Percentiles rank a stretch among this genome's conserved stretches.
Conservation (phyloP, 495 filamentous ascomycete species). For the Pyronema domesticum region DNA sequence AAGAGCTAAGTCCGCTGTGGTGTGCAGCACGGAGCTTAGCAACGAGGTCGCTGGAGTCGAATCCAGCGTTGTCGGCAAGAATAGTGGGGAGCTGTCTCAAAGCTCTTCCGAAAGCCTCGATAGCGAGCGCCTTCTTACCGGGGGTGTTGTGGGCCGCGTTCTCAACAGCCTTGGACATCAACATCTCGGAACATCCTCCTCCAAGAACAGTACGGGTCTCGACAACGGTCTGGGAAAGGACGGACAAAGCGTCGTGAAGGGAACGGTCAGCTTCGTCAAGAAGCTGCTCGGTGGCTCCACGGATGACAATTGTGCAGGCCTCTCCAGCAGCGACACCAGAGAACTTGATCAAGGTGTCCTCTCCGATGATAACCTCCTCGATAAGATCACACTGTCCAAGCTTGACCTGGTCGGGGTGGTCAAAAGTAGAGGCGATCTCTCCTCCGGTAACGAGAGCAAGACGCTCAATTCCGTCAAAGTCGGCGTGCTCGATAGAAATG, state of each 20-base stretch:
- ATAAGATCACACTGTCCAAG: conserved; percentile 89
- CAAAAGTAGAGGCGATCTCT: conserved; percentile 94
- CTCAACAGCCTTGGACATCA: conserved; percentile 96
- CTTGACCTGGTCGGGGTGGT: conserved; percentile 92
- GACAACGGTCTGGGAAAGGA: conserved; percentile 89
- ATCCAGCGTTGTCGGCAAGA: conserved; percentile 88
- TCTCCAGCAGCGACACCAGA: conserved; percentile 86
- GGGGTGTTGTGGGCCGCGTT: conserved; percentile 82
- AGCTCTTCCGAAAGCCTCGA: conserved; percentile 73
- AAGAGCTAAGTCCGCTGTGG: conserved; percentile 81
- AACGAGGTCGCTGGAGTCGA: conserved; percentile 86
- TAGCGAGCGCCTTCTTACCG: conserved; percentile 89
- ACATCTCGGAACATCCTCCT: conserved; percentile 93
- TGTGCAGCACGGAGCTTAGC: conserved; percentile 80
- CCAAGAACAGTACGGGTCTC: conserved; percentile 89
- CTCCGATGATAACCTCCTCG: conserved; percentile 94
- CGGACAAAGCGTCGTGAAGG: conserved; percentile 87
- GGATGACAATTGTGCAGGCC: conserved; percentile 91
- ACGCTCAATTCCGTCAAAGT: conserved; percentile 95
- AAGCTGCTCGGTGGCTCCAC: conserved; percentile 89
- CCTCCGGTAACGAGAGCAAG: conserved; percentile 88
- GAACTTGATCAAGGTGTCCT: conserved; percentile 93
- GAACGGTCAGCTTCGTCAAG: conserved; percentile 93
- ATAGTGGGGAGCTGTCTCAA: conserved; percentile 90
- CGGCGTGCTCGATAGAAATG: conserved; percentile 94